phyloP scores from a whole-genome alignment of 257 asterid species.

The Solanum sejunctum region DNA sequence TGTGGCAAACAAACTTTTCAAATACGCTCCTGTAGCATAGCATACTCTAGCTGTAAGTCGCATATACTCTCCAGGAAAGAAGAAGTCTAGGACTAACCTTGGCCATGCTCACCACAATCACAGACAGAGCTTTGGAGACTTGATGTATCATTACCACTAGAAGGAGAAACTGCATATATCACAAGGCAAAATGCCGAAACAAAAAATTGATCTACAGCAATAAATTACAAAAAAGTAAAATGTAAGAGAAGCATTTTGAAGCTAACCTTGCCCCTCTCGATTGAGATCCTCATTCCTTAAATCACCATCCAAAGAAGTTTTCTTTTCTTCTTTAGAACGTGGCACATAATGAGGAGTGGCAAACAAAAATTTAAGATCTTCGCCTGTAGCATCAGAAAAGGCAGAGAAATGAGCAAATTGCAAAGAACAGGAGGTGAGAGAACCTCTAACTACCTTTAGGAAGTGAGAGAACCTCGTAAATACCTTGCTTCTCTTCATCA shows the following conservation, averaged over 20 bases:
- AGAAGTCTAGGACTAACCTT: not conserved
- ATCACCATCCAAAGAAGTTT: not conserved
- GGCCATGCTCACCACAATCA: not conserved
- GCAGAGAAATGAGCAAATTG: not conserved
- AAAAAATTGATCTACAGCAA: not conserved
- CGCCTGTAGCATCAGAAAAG: not conserved
- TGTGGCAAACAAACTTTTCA: slow-evolving; percentile 13
- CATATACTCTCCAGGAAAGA: not conserved
- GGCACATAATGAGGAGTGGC: slow-evolving; percentile 5
- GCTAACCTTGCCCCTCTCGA: not conserved
- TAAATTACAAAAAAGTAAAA: not conserved
- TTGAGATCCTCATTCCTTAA: not conserved
- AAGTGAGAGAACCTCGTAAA: not conserved
- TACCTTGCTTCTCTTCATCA: not conserved
- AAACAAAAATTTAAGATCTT: not conserved
- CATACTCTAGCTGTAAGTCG: not conserved
- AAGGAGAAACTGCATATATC: not conserved
- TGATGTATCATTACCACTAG: not conserved
- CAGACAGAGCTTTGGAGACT: not conserved
- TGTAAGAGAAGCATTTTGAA: not conserved
- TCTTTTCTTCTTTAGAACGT: not conserved
- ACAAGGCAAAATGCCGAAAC: not conserved
- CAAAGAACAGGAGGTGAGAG: not conserved
- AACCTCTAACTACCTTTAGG: not conserved
- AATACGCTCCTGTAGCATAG: slow-evolving; percentile 22